These are phyloP conservation scores for Aureobasidium sp. DNA, from an alignment of 2,329 filamentous ascomycete genomes.

Conservation along the genomic window DNA sequence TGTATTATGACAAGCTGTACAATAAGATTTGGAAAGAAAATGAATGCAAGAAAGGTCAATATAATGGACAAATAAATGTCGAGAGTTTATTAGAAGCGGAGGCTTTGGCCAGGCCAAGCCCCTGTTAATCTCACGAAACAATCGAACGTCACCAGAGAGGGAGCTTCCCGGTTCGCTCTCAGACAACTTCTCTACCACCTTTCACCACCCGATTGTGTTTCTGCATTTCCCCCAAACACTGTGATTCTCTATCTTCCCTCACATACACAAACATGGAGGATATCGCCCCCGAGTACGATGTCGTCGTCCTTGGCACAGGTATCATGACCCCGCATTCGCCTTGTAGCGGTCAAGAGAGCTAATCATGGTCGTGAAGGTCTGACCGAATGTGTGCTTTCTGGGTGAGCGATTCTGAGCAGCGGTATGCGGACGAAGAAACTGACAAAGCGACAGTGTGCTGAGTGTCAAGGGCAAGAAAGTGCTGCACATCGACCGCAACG, in stretches of 20 bases:
- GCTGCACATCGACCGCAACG: constrained; percentile 95
- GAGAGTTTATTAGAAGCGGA: neutral
- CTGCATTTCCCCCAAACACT: neutral
- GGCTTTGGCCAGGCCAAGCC: constrained; percentile 3
- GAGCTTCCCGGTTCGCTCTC: constrained; percentile 4
- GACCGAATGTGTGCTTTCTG: constrained; percentile 98
- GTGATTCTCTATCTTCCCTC: neutral
- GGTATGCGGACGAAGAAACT: constrained; percentile 15
- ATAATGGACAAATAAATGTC: constrained; percentile 1
- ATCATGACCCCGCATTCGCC: constrained; percentile 29
- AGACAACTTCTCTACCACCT: neutral
- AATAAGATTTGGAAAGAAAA: neutral
- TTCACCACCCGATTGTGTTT: neutral
- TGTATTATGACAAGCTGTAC: constrained; percentile 11
- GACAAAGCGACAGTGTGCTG: constrained; percentile 57
- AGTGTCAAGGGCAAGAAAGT: constrained; percentile 99
- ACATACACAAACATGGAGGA: constrained; percentile 69
- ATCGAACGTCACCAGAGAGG: neutral
- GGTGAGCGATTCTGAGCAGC: constrained; percentile 47
- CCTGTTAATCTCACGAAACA: constrained; percentile 11
- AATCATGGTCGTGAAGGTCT: constrained; percentile 53
- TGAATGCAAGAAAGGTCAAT: neutral
- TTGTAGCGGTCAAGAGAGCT: constrained; percentile 11
- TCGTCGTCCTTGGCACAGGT: constrained; percentile 97
- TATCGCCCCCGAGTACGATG: constrained; percentile 97